phyloP scores from a whole-genome alignment of 2,329 filamentous ascomycete species.

The Escovopsis sp. region DNA sequence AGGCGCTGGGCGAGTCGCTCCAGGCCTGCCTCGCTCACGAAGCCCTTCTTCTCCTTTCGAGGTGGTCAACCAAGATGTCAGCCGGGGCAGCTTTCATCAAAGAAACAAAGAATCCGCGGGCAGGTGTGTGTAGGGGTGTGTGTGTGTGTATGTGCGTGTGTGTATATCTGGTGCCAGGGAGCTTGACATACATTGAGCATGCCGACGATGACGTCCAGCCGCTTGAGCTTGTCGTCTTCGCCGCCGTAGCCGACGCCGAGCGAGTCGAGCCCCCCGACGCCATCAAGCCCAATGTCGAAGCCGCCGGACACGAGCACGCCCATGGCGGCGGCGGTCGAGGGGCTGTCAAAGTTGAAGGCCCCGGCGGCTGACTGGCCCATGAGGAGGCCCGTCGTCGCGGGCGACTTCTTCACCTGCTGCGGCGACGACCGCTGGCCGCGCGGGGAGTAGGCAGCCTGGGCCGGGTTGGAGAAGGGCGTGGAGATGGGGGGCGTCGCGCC shows the following conservation, averaged over 20 bases:
- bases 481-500: conserved; percentile 50
- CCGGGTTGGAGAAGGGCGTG: conserved; percentile 46
- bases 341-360: conserved; percentile 47
- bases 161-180: too few species aligned
- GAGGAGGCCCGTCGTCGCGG: conserved; percentile 33
- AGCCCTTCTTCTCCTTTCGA: conserved; percentile 39
- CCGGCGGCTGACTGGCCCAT: conserved; percentile 29
- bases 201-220: conserved; percentile 35
- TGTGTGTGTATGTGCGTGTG: too few species aligned
- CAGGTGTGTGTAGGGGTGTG: too few species aligned
- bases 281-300: conserved; percentile 38
- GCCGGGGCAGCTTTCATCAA: too few species aligned
- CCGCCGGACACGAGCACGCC: conserved; percentile 35
- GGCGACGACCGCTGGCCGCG: conserved; percentile 43
- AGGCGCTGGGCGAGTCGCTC: conserved; percentile 52
- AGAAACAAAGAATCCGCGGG: not conserved
- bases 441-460: conserved; percentile 44
- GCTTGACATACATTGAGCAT: conserved; percentile 35
- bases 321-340: conserved; percentile 46
- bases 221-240: conserved; percentile 39
- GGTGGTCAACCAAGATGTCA: too few species aligned
- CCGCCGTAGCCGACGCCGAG: conserved; percentile 23
- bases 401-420: conserved; percentile 49
- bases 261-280: conserved; percentile 30
- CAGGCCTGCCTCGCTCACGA: conserved; percentile 61